A percentile compares a stretch with the other conserved stretches of the same genome.
These are phyloP conservation scores for Effrenium voratum DNA, from an alignment of 73 alveolate species.

Conservation along the genomic window DNA sequence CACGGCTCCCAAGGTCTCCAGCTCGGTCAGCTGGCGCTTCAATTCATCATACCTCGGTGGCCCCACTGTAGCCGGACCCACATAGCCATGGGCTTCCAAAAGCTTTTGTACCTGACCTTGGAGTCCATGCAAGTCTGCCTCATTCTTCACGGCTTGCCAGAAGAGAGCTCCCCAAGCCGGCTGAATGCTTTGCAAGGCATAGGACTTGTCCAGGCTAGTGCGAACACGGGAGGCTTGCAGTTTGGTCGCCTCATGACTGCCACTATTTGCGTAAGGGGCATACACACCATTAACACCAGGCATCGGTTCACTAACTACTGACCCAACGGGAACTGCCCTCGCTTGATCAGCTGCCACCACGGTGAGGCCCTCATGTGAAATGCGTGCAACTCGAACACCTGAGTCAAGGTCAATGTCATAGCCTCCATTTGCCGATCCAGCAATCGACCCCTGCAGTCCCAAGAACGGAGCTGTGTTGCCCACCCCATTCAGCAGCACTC, in stretches of 20 bases:
- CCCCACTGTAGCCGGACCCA: not conserved
- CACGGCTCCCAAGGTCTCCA: not conserved
- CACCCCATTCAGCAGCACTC: not conserved
- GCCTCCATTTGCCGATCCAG: not conserved
- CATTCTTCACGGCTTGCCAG: slow-evolving; percentile 8
- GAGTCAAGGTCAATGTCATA: not conserved
- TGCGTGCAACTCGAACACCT: not conserved
- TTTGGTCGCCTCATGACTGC: not conserved
- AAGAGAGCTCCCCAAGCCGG: not conserved
- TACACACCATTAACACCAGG: not conserved
- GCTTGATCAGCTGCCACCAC: not conserved
- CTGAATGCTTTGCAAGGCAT: not conserved
- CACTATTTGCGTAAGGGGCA: not conserved
- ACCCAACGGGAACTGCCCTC: not conserved
- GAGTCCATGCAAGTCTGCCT: not conserved
- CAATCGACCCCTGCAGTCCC: too few species aligned
- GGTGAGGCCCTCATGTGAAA: not conserved
- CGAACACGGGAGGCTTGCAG: not conserved
- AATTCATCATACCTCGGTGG: not conserved
- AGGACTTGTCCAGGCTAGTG: not conserved
- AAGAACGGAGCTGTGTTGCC: too few species aligned
- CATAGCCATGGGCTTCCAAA: not conserved
- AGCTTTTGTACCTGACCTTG: not conserved
- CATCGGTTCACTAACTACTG: too few species aligned
- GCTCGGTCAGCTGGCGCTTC: not conserved